Base-by-base conservation (phyloP, 805 yeast species). In the Pichia californica region DNA sequence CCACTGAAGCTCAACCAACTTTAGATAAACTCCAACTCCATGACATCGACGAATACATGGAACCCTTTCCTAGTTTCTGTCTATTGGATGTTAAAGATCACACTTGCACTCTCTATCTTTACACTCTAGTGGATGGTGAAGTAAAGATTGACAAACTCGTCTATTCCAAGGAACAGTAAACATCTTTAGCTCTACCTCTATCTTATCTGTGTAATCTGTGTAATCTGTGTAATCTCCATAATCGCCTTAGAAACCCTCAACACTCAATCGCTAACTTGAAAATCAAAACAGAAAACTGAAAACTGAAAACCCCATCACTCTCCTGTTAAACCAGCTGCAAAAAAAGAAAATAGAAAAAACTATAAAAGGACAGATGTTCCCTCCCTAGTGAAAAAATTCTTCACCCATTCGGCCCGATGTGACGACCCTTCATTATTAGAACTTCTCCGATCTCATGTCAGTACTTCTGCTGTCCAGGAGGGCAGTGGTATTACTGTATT, bases 91-190 rank as follows among this genome's bases (percentile, higher is more conserved):
- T 37, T 18, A 37, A 37, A 13, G 40, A 37, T n/a, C 18, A 32
- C 3, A 74, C 76, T 2, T 83, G 95, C 52, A 84, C 89, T 1
- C 69, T 89, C 23, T 93, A 84, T 64, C 83, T 93, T 47, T 93
- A 93, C 69, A 84, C 93, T 10, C 70, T 81, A 54, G 69, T 83
- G 32, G 81, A 80, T 49, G 88, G 81, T 2, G 95, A 88, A 46
- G 89, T 93, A 28, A 86, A 85, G 59, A 96, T 93, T 16, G 97
- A 91, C 21, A 47, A 28, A 16, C 36, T 47, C 20, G 31, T 34
- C 2, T 43, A 38, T 20, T 19, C 31, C 25, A 42, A 42, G 16
- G 41, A 42, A 4, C 21, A 31, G 28, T 33, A 20, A 19, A 7
- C 26, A 7, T 4, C 25, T 21, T 6, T 21, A 21, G 5, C 5